Evolutionary conservation across 805 yeast genomes (phyloP).

Genomic region (Ogataea saltuana): DNA sequence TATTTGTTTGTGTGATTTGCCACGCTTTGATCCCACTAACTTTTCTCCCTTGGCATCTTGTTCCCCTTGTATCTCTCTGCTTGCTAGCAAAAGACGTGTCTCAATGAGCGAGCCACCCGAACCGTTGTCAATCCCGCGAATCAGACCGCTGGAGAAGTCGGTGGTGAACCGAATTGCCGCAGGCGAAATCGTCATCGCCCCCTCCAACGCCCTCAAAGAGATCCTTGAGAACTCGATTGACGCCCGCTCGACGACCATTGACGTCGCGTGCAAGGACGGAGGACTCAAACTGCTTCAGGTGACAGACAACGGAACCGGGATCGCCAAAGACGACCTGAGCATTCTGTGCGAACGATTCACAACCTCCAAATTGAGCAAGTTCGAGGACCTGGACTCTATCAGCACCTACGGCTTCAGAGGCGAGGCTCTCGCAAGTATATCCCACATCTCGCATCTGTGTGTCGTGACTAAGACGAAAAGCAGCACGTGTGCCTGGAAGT

Average conservation of each 20-base stretch:
- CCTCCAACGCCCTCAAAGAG: slow-evolving; percentile 93
- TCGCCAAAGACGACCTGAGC: slow-evolving; percentile 66
- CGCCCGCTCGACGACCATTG: slow-evolving; percentile 74
- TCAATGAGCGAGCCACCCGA: neutral
- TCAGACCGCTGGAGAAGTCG: slow-evolving; percentile 51
- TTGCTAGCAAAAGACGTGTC: neutral
- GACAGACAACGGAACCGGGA: slow-evolving; percentile 88
- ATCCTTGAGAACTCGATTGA: slow-evolving; percentile 90
- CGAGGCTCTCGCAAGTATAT: slow-evolving; percentile 92
- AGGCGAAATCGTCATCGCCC: slow-evolving; percentile 92
- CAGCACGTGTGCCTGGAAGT: slow-evolving; percentile 69
- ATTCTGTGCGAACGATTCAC: slow-evolving; percentile 90
- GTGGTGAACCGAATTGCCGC: slow-evolving; percentile 95
- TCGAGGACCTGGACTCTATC: slow-evolving; percentile 72
- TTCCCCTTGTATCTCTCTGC: neutral
- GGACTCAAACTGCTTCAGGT: slow-evolving; percentile 85
- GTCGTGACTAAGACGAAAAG: slow-evolving; percentile 71
- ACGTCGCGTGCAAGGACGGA: slow-evolving; percentile 85
- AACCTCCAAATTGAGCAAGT: slow-evolving; percentile 75
- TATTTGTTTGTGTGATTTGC: neutral
- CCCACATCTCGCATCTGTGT: slow-evolving; percentile 81
- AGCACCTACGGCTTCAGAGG: slow-evolving; percentile 94
- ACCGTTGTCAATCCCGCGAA: slow-evolving; percentile 12
- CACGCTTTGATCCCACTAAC: neutral
- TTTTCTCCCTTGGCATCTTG: neutral